Base-by-base conservation (phyloP, 169 alveolate genomes). In the Toxoplasma gondii region DNA sequence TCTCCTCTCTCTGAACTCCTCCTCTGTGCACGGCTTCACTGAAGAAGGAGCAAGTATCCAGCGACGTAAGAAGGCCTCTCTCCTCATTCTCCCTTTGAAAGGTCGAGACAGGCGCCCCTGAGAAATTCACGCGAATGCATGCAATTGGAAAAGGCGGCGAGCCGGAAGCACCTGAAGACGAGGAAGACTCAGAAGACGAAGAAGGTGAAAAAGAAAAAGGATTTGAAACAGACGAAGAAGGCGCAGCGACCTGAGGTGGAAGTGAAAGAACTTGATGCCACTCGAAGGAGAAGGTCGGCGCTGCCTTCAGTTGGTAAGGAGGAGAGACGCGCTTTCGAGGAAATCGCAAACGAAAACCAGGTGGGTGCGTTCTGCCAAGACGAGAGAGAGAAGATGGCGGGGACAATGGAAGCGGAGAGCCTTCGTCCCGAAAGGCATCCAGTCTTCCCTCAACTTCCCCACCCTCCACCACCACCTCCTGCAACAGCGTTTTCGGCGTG, bases 231-330 rank as follows among this genome's bases (percentile, higher is more conserved):
- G 86, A n/a, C 44, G 86, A n/a, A 41, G 44, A 27, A 17, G 86
- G n/a, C 86, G 86, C 39, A 0, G n/a, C n/a, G 45, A 31, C 39
- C 44, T 78, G 44, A 78, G 86, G 86, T 27, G 24, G 39, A 27
- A 78, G 44, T 31, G 86, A n/a, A n/a, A 78, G n/a, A 27, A 78
- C 86, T n/a, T 78, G 86, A n/a, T 78, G 86, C 86, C 86, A 78
- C n/a, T 78, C 86, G n/a, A 78, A 78, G 45, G 45, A 38, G 24
- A 78, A 78, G 44, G 44, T 16, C 22, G 86, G 86, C 49, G 86
- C 22, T 12, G 86, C 86, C 29, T 12, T n/a, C 44, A 38, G 86
- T 45, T 1, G 27, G 44, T 10, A 1, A 78, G 29, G 44, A 78
- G 45, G 44, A n/a, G 45, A 1, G 86, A n/a, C 86, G 43, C 12